Evolutionary conservation across 371 early-diverging fungal genomes (phyloP), one percentile per base, ranked within the genome.

Genomic region (Haplosporangium sp.): DNA sequence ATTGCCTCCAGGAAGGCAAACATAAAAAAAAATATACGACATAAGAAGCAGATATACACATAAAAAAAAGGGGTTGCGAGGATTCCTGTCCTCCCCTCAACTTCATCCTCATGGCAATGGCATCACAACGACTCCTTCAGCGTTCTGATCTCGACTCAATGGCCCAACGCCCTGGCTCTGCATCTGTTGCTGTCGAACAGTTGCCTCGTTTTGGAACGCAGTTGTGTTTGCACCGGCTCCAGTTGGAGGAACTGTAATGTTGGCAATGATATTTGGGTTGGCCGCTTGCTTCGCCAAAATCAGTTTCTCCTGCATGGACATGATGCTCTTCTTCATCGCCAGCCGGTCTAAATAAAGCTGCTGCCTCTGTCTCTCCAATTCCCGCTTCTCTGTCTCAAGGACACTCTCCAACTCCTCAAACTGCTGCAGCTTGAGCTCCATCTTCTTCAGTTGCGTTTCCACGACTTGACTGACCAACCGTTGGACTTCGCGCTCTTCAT

Each of bases 351-450:
- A 75, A 66, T 91, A 95, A 16, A 97, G 76, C 65, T 90, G 89
- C 65, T 92, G 91, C 16, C 95, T 89, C 82, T 95, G 95, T 36
- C 88, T 86, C 61, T 94, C 94, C 23, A 98, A 79, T 18, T 95
- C 92, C 60, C 88, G 85, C 61, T 93, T 83, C 81, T 98, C 98
- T 40, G 86, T 84, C 69, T 96, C 97, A 40, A 98, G 72, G 2
- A 95, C 84, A 11, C 87, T 87, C 76, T 97, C 98, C 74, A 98
- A 68, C 67, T 96, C 95, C 50, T 95, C 94, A 76, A 98, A 95
- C 64, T 96, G 93, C 65, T 86, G 86, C 87, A 99, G 89, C 81
- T 98, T 98, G 48, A 95, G 80, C 62, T 96, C 94, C 67, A 98
- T 72, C 81, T 96, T 96, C 77, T 89, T 89, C 62, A 94, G 70